phyloP scores from a whole-genome alignment of 495 filamentous ascomycete species.

The Penicillium paradoxum region DNA sequence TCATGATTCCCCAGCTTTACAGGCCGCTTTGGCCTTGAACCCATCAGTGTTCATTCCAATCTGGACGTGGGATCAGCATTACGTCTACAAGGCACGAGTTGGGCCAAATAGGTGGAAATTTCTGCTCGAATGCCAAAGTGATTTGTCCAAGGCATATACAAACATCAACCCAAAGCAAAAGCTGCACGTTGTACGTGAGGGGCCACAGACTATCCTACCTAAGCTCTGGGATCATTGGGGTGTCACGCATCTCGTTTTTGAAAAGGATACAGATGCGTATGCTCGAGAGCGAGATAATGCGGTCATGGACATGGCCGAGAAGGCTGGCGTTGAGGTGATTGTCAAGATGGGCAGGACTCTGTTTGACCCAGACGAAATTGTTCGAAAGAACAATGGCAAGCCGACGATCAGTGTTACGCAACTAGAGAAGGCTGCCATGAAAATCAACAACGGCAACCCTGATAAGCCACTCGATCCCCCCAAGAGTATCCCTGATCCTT shows the following conservation, averaged over 20 bases:
- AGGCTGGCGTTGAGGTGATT: slow-evolving; percentile 61
- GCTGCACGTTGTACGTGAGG: slow-evolving; percentile 62
- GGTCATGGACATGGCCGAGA: slow-evolving; percentile 50
- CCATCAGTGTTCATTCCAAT: slow-evolving; percentile 19
- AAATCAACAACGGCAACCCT: slow-evolving; percentile 45
- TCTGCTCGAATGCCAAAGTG: slow-evolving; percentile 61
- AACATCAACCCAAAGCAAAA: slow-evolving; percentile 60
- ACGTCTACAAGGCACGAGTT: slow-evolving; percentile 61
- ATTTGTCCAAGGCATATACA: slow-evolving; percentile 56
- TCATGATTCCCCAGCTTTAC: slow-evolving; percentile 65
- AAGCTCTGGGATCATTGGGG: slow-evolving; percentile 65
- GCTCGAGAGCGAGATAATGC: slow-evolving; percentile 53
- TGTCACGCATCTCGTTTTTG: slow-evolving; percentile 66
- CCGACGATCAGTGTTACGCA: slow-evolving; percentile 66
- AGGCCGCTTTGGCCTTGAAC: slow-evolving; percentile 13
- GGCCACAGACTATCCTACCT: slow-evolving; percentile 58
- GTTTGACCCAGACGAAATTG: slow-evolving; percentile 62
- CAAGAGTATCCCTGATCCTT: slow-evolving; percentile 53
- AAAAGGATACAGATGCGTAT: slow-evolving; percentile 69
- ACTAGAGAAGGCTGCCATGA: slow-evolving; percentile 47
- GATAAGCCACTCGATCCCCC: slow-evolving; percentile 53
- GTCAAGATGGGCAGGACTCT: slow-evolving; percentile 55
- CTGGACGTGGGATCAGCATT: slow-evolving; percentile 67
- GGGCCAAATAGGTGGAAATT: slow-evolving; percentile 65
- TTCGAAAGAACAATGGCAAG: slow-evolving; percentile 56